Evolutionary conservation across 2,329 filamentous ascomycete species (phyloP), one percentile per base, ranked within the genome.

Genomic region (Pleoardoris graminearum): DNA sequence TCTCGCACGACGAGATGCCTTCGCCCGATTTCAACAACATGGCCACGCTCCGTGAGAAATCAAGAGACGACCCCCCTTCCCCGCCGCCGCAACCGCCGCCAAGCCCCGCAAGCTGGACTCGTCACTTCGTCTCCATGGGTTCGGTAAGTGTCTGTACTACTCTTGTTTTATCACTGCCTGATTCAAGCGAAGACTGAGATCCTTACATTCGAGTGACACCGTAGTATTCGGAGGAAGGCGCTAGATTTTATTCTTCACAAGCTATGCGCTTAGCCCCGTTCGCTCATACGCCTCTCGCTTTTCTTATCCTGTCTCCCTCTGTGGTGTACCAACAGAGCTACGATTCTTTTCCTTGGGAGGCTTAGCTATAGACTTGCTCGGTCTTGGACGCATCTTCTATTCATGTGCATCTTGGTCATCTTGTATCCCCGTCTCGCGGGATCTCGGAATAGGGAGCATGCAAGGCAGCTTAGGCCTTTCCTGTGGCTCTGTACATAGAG

Each of bases 51-150:
- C 61, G 61, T 45, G 51, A 66, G 22, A 42, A 51, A 23, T 73
- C 70, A 47, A 67, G 69, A 58, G 69, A 70, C 19, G 73, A 75
- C 33, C 70, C 73, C 8, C 73, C 72, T 25, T 73, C 73, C 23
- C 73, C 73, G 23, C 73, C 73, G 22, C 71, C 72, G 27, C 71
- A 73, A 52, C 73, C 72, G 12, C 73, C 73, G 37, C 71, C 72
- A 63, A 75, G 73, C 37, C 72, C 73, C 38, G 59, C 61, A 35
- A 60, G 63, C 36, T 72, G 70, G 70, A 58, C 51, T 27, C 62
- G 58, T 44, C 50, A 41, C 48, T 32, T 23, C 14, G 30, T 38
- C 8, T 42, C 39, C 22, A 38, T 43, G 23, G 50, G 53, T 33
- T 22, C 50, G 49, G 58, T 60, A 37, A 11, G 55, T 52, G n/a